Conservation (phyloP, 768 basidiomycete species). For the Russula vinacea region DNA sequence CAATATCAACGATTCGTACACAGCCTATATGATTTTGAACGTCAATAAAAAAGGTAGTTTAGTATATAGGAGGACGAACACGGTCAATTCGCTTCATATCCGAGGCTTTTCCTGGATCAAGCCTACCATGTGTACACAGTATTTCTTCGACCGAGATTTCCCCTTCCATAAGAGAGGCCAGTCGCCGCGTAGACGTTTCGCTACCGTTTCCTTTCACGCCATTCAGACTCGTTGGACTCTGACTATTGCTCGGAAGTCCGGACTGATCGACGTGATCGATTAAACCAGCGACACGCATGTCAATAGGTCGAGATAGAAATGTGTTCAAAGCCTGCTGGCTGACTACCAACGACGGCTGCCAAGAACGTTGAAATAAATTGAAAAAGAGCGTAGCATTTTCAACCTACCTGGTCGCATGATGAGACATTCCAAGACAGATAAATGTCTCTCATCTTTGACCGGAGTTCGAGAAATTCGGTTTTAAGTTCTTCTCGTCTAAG, state of each 20-base stretch:
- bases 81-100: slow-evolving; percentile 67
- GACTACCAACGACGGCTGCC: slow-evolving; percentile 55
- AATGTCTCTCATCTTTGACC: slow-evolving; percentile 55
- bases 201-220: neutral
- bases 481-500: slow-evolving; percentile 45
- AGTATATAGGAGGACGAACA: slow-evolving; percentile 39
- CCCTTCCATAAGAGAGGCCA: slow-evolving; percentile 40
- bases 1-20: slow-evolving; percentile 43
- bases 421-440: slow-evolving; percentile 60
- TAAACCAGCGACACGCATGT: neutral
- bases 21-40: slow-evolving; percentile 38
- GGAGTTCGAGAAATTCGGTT: slow-evolving; percentile 47
- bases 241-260: neutral
- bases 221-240: slow-evolving; percentile 8
- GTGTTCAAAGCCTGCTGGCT: slow-evolving; percentile 56
- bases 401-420: slow-evolving; percentile 47
- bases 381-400: neutral
- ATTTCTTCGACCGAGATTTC: slow-evolving; percentile 45
- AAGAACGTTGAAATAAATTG: neutral
- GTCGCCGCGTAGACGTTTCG: neutral
- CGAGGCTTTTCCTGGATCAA: slow-evolving; percentile 57
- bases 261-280: neutral
- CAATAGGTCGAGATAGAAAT: slow-evolving; percentile 35
- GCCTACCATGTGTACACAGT: slow-evolving; percentile 56
- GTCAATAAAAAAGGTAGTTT: neutral